Conservation (phyloP, 2,329 filamentous ascomycete species). For the Colletotrichum agaves region DNA sequence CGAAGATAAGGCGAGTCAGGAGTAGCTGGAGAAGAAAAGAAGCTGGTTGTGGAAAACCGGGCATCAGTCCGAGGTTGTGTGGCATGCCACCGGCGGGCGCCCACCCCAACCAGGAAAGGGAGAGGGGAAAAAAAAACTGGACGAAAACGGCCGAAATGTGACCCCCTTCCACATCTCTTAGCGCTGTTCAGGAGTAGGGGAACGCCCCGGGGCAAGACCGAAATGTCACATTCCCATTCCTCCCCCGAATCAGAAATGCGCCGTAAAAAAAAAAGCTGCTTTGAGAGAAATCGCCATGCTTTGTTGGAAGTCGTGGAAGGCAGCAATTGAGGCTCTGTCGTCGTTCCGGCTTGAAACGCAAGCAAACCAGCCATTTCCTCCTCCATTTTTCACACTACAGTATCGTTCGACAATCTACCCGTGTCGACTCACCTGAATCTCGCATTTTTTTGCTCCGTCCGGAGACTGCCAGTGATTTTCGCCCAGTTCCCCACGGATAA, state of each 20-base stretch:
- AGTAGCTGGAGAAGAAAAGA: background rate
- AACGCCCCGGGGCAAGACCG: conserved; percentile 6
- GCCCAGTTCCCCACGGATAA: conserved; percentile 29
- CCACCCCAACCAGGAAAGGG: no score
- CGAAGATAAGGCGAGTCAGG: background rate
- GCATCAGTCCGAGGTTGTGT: background rate
- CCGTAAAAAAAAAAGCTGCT: background rate
- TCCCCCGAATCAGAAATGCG: background rate
- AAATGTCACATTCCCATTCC: conserved; percentile 27
- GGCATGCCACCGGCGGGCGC: background rate
- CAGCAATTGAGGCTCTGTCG: conserved; percentile 21
- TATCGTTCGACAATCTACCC: conserved; percentile 34
- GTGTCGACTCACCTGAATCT: conserved; percentile 36
- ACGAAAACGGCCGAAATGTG: conserved; percentile 13
- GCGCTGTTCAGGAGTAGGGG: background rate
- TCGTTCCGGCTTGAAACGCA: background rate
- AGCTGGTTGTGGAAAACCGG: background rate
- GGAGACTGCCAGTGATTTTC: background rate
- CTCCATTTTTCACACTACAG: conserved; percentile 15
- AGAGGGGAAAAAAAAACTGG: background rate
- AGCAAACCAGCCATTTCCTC: background rate
- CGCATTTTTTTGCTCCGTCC: conserved; percentile 24
- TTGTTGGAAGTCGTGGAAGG: background rate
- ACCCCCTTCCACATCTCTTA: background rate
- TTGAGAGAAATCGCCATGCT: background rate